These are phyloP conservation scores for Yamadazyma atlantica DNA, from an alignment of 1,139 yeast species.

Conservation along the genomic window DNA sequence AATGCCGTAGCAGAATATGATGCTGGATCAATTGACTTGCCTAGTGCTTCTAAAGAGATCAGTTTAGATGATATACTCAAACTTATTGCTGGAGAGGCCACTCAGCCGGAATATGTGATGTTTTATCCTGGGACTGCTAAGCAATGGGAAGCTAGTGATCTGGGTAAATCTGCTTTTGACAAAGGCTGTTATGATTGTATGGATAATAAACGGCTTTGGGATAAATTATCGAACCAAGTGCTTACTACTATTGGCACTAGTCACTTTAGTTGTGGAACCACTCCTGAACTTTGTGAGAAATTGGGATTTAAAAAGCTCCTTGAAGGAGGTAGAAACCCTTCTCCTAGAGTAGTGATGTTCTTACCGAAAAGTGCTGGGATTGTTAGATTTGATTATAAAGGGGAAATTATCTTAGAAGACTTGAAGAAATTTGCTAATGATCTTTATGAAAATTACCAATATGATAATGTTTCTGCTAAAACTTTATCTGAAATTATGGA, in stretches of 20 bases:
- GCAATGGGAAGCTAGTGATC: constrained; percentile 39
- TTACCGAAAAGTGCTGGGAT: constrained; percentile 39
- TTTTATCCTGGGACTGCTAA: constrained; percentile 60
- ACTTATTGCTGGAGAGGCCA: constrained; percentile 46
- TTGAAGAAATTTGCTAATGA: constrained; percentile 36
- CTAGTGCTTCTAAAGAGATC: constrained; percentile 35
- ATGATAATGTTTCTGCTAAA: constrained; percentile 37
- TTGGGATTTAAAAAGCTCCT: constrained; percentile 42
- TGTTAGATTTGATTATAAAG: constrained; percentile 36
- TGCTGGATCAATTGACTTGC: constrained; percentile 34
- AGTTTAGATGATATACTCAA: constrained; percentile 35
- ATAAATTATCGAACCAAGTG: constrained; percentile 50
- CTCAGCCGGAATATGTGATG: constrained; percentile 54
- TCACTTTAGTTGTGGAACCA: constrained; percentile 58
- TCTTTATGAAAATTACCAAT: constrained; percentile 36
- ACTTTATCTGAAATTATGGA: constrained; percentile 44
- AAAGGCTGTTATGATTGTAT: constrained; percentile 48
- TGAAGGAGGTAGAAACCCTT: constrained; percentile 11
- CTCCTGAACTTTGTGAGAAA: constrained; percentile 49
- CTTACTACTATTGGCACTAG: constrained; percentile 45
- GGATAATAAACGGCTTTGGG: constrained; percentile 57
- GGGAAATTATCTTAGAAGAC: constrained; percentile 21
- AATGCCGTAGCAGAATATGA: constrained; percentile 50
- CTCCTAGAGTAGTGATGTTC: constrained; percentile 37
- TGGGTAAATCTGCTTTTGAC: constrained; percentile 35